Evolutionary conservation across 2,329 filamentous ascomycete species (phyloP).

Genomic region (Cordyceps cateniannulata): DNA sequence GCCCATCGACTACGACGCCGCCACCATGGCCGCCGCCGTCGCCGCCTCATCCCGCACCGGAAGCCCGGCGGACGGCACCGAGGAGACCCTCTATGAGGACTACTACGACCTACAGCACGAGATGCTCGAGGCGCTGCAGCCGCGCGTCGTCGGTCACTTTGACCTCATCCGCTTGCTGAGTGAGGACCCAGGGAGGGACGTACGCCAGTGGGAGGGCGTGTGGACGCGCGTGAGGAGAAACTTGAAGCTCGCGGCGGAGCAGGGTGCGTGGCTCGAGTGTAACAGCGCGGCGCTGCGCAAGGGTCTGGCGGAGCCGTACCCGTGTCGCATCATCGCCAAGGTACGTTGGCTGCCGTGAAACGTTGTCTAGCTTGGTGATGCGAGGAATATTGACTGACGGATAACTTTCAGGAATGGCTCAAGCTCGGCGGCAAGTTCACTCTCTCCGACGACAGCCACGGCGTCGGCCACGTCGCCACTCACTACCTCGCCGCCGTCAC

Average conservation of each 20-base stretch:
- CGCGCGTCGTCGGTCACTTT: constrained; percentile 85
- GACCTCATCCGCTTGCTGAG: constrained; percentile 83
- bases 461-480: constrained; percentile 76
- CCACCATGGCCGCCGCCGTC: constrained; percentile 52
- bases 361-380: constrained; percentile 20
- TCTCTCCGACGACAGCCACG: constrained; percentile 92
- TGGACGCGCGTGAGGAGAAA: constrained; percentile 74
- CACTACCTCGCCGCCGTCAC: constrained; percentile 68
- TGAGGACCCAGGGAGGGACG: constrained; percentile 56
- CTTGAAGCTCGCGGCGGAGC: constrained; percentile 59
- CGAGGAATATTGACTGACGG: too few relatives aligned
- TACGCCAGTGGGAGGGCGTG: constrained; percentile 53
- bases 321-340: constrained; percentile 69
- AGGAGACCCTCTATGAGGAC: constrained; percentile 68
- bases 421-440: constrained; percentile 73
- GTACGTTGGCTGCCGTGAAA: constrained; percentile 36
- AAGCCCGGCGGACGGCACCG: constrained; percentile 33
- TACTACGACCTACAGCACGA: constrained; percentile 86
- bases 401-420: constrained; percentile 63
- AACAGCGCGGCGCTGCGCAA: constrained; percentile 86
- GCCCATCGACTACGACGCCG: constrained; percentile 80
- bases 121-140: constrained; percentile 68
- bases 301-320: constrained; percentile 86
- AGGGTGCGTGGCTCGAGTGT: constrained; percentile 80
- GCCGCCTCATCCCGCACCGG: constrained; percentile 20